A percentile compares a stretch with the other conserved stretches of the same genome.
These are phyloP conservation scores for Neoscytalidium dimidiatum DNA, from an alignment of 2,329 filamentous ascomycete genomes.

Conservation along the genomic window DNA sequence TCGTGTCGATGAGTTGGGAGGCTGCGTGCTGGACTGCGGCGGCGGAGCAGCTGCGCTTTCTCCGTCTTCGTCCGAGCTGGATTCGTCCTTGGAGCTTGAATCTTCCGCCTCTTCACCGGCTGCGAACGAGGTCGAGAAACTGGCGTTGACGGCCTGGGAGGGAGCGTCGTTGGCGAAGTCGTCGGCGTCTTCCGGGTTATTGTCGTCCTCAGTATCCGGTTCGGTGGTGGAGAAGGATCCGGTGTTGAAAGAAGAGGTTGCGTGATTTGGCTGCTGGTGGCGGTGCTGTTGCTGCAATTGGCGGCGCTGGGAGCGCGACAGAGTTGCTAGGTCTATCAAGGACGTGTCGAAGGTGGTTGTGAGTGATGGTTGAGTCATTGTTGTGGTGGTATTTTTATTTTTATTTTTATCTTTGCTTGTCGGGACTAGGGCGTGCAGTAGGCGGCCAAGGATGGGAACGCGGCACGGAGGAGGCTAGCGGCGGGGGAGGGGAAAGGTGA, in stretches of 20 bases:
- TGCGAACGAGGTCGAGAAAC: background rate
- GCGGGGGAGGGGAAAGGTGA: background rate
- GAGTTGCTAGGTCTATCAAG: slow-evolving; percentile 29
- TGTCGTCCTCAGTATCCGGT: slow-evolving; percentile 28
- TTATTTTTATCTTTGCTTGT: background rate
- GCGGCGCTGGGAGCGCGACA: background rate
- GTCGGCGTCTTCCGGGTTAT: slow-evolving; percentile 25
- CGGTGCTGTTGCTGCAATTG: background rate
- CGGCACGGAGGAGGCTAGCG: background rate
- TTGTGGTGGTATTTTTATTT: background rate
- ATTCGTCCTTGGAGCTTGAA: background rate
- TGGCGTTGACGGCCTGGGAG: background rate
- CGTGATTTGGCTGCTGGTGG: background rate
- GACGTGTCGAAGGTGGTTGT: slow-evolving; percentile 43
- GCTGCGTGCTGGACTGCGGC: background rate
- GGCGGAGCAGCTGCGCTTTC: background rate
- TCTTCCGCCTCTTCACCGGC: background rate
- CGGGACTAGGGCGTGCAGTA: background rate
- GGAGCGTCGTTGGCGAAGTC: slow-evolving; percentile 17
- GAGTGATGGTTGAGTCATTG: slow-evolving; percentile 39
- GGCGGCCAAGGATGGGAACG: background rate
- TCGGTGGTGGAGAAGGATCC: slow-evolving; percentile 40
- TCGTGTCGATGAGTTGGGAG: background rate
- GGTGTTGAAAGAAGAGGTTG: background rate
- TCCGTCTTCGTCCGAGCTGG: background rate